These are phyloP conservation scores for Panus rudis DNA, from an alignment of 768 basidiomycete genomes.

Conservation along the genomic window DNA sequence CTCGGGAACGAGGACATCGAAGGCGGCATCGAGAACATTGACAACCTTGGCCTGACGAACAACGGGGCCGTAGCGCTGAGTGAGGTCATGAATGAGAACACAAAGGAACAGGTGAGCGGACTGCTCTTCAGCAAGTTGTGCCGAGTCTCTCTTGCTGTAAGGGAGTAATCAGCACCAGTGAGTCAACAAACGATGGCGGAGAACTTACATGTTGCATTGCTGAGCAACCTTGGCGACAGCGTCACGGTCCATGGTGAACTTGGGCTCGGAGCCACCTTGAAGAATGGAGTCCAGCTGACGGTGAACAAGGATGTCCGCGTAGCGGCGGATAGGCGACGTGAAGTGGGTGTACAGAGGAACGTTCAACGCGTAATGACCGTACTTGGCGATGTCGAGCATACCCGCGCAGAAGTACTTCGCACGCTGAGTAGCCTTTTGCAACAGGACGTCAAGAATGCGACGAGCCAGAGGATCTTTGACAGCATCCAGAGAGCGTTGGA, in stretches of 20 bases:
- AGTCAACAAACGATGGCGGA: neutral
- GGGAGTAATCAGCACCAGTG: conserved; percentile 3
- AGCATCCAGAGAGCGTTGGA: conserved; percentile 80
- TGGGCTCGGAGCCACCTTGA: conserved; percentile 63
- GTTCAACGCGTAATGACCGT: conserved; percentile 87
- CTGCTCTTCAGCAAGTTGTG: conserved; percentile 90
- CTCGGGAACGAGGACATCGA: conserved; percentile 93
- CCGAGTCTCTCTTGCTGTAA: conserved; percentile 82
- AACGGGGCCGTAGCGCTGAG: conserved; percentile 92
- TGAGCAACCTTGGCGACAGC: conserved; percentile 97
- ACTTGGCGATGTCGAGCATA: conserved; percentile 99
- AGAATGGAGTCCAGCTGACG: conserved; percentile 91
- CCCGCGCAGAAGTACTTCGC: conserved; percentile 99
- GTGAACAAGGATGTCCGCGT: conserved; percentile 92
- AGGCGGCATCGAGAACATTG: conserved; percentile 94
- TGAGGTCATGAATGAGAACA: conserved; percentile 89
- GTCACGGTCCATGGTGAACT: conserved; percentile 97
- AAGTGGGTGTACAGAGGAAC: conserved; percentile 90
- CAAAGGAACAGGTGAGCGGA: conserved; percentile 94
- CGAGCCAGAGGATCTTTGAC: conserved; percentile 70
- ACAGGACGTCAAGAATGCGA: conserved; percentile 73
- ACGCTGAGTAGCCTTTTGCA: conserved; percentile 86
- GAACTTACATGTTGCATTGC: conserved; percentile 88
- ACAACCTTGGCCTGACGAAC: conserved; percentile 93
- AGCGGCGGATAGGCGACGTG: conserved; percentile 88